Conservation (phyloP, 495 filamentous ascomycete species). For the Xylaria cubensis region DNA sequence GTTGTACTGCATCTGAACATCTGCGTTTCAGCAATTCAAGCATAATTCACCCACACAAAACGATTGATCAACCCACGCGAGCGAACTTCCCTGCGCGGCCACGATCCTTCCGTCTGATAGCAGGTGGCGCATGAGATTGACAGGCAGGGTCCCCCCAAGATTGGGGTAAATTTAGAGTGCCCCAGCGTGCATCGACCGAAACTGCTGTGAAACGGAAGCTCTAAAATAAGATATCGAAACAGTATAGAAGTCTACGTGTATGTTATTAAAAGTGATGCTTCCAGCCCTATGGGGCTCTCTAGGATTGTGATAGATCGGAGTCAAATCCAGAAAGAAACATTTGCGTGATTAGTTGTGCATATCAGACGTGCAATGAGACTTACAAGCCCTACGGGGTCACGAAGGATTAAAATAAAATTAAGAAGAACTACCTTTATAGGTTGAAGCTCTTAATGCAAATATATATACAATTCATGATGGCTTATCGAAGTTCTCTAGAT, state of each 20-base stretch:
- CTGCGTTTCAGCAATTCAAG: not conserved
- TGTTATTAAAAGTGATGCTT: not conserved
- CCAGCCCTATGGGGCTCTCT: not conserved
- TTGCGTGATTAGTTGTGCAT: not conserved
- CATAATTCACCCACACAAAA: not conserved
- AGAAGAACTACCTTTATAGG: not conserved
- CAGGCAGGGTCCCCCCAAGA: not conserved
- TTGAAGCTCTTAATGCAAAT: not conserved
- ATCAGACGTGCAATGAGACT: not conserved
- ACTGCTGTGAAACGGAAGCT: not conserved
- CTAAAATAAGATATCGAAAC: slow-evolving; percentile 9
- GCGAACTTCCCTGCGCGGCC: not conserved
- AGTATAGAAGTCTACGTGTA: not conserved
- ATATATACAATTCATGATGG: not conserved
- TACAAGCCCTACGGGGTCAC: slow-evolving; percentile 1
- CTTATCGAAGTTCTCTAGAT: not conserved
- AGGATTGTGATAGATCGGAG: slow-evolving; percentile 5
- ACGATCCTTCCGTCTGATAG: slow-evolving; percentile 5
- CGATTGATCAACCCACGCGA: too few species aligned
- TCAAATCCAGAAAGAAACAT: not conserved
- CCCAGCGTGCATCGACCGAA: not conserved
- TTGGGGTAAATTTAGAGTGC: not conserved
- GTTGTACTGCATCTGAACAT: not conserved
- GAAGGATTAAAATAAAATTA: not conserved
- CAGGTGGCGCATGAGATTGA: not conserved